These are phyloP conservation scores for Chaetomiaceae sp. DNA, from an alignment of 2,329 filamentous ascomycete genomes.

Conservation along the genomic window DNA sequence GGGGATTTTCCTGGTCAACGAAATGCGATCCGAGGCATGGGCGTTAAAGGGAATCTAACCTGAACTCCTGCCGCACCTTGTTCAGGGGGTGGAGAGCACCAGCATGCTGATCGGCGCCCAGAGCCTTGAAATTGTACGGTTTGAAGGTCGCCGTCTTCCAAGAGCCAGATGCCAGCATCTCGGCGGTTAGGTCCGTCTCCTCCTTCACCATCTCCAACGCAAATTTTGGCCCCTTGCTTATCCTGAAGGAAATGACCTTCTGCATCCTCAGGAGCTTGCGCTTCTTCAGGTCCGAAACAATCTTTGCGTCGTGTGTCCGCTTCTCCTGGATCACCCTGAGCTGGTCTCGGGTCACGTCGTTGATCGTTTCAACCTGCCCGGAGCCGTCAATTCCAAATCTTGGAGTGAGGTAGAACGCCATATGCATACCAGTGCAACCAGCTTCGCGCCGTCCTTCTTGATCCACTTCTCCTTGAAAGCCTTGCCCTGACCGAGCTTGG, in stretches of 20 bases:
- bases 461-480: conserved; percentile 82
- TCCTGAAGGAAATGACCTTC: conserved; percentile 79
- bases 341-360: conserved; percentile 71
- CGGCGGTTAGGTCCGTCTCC: conserved; percentile 88
- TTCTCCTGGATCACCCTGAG: conserved; percentile 67
- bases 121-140: conserved; percentile 50
- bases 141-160: conserved; percentile 95
- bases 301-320: conserved; percentile 67
- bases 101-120: conserved; percentile 55
- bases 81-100: conserved; percentile 67
- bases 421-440: conserved; percentile 48
- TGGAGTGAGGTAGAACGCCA: neutral
- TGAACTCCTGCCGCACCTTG: conserved; percentile 91
- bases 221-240: conserved; percentile 81
- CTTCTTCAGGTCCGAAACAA: conserved; percentile 78
- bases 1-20: neutral
- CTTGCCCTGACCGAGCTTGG: conserved; percentile 87
- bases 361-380: conserved; percentile 60
- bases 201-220: conserved; percentile 84
- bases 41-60: conserved; percentile 5
- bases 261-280: conserved; percentile 79
- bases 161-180: conserved; percentile 80
- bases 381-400: conserved; percentile 32
- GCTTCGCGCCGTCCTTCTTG: conserved; percentile 47
- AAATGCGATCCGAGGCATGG: neutral